Conservation (phyloP, 208 protist genomes). For the Trypanosoma caninum region DNA sequence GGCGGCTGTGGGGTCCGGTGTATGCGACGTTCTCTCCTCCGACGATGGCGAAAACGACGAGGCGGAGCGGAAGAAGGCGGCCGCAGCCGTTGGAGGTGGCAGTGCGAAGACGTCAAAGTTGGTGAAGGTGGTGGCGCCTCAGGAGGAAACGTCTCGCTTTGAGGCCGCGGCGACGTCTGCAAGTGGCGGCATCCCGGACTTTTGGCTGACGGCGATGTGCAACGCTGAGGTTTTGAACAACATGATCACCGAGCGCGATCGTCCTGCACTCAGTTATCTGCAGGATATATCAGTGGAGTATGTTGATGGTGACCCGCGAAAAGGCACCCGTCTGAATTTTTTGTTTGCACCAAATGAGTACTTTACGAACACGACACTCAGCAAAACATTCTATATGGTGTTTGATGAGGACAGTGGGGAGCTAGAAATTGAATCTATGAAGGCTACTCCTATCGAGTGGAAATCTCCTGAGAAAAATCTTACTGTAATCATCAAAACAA, state of each 20-base stretch:
- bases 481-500: conserved; percentile 79
- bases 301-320: conserved; percentile 44
- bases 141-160: conserved; percentile 35
- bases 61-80: neutral
- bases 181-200: conserved; percentile 82
- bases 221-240: conserved; percentile 45
- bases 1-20: conserved; percentile 10
- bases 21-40: conserved; percentile 20
- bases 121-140: conserved; percentile 39
- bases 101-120: conserved; percentile 29
- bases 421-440: conserved; percentile 57
- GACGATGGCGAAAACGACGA: conserved; percentile 14
- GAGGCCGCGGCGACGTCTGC: conserved; percentile 30
- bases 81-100: neutral
- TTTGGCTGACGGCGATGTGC: conserved; percentile 79
- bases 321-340: conserved; percentile 85
- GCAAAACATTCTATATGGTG: conserved; percentile 87
- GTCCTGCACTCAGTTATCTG: conserved; percentile 46
- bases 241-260: conserved; percentile 71
- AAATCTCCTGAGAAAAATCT: conserved; percentile 69
- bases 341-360: conserved; percentile 87
- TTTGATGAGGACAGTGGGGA: conserved; percentile 78
- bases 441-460: conserved; percentile 83
- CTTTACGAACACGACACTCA: conserved; percentile 87
- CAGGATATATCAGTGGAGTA: conserved; percentile 50